Percentiles rank a stretch among this genome's conserved stretches.
phyloP scores from a whole-genome alignment of 1,284 basidiomycete genomes.

The Flammula alnicola region DNA sequence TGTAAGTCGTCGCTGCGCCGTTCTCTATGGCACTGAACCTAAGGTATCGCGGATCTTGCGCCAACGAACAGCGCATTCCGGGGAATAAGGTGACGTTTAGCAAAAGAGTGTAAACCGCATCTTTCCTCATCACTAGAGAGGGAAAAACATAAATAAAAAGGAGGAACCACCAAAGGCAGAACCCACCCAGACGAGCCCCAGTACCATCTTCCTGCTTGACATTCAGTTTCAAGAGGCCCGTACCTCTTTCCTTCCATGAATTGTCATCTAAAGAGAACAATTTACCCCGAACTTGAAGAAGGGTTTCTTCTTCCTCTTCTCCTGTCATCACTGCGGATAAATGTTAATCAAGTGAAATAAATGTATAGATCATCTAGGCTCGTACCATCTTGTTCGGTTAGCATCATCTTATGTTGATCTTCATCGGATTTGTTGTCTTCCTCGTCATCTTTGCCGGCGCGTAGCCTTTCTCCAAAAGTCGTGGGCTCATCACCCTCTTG shows the following conservation, averaged over 20 bases:
- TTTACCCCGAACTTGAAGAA: slow-evolving; percentile 87
- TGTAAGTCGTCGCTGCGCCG: slow-evolving; percentile 70
- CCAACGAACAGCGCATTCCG: slow-evolving; percentile 81
- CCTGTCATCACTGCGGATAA: slow-evolving; percentile 75
- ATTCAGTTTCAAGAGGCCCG: slow-evolving; percentile 83
- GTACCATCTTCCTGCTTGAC: slow-evolving; percentile 69
- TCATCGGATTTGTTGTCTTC: slow-evolving; percentile 55
- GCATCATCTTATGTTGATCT: slow-evolving; percentile 46
- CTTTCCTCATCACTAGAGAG: slow-evolving; percentile 90
- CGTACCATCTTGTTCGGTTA: slow-evolving; percentile 77
- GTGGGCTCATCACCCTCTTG: slow-evolving; percentile 45
- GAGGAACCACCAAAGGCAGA: not conserved
- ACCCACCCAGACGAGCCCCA: slow-evolving; percentile 77
- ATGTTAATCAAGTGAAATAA: slow-evolving; percentile 7
- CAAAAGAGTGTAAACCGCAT: slow-evolving; percentile 86
- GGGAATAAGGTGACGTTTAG: slow-evolving; percentile 87
- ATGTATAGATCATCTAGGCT: slow-evolving; percentile 10
- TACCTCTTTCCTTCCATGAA: slow-evolving; percentile 90
- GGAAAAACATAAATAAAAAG: slow-evolving; percentile 3
- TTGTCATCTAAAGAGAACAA: slow-evolving; percentile 71
- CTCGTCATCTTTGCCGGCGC: slow-evolving; percentile 59
- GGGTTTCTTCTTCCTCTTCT: slow-evolving; percentile 89
- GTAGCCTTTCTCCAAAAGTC: slow-evolving; percentile 65
- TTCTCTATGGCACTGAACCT: slow-evolving; percentile 78
- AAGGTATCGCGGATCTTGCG: slow-evolving; percentile 82